Percentiles rank a stretch among this genome's conserved stretches.
These are phyloP conservation scores for Taxillus chinensis DNA, from an alignment of 164 flowering plant genomes.

Conservation along the genomic window DNA sequence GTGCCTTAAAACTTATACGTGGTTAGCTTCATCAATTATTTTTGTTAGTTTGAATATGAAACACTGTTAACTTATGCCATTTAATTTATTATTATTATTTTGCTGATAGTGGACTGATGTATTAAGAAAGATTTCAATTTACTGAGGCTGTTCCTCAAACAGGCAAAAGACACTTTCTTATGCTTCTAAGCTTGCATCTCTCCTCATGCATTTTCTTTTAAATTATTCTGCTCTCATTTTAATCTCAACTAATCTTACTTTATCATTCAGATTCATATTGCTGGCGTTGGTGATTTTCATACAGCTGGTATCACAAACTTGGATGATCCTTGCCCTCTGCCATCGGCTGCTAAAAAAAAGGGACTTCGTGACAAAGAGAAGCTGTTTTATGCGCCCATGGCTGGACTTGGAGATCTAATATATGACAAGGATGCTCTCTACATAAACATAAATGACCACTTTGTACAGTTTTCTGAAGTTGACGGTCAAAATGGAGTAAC, in stretches of 20 bases:
- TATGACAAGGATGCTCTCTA: slow-evolving; percentile 98
- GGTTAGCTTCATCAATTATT: too few species aligned
- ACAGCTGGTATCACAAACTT: slow-evolving; percentile 57
- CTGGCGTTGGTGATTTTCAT: slow-evolving; percentile 88
- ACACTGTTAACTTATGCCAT: too few species aligned
- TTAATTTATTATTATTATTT: too few species aligned
- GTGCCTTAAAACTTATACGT: too few species aligned
- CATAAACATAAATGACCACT: slow-evolving; percentile 76
- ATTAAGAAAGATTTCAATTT: too few species aligned
- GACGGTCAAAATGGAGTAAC: slow-evolving; percentile 35
- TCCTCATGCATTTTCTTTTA: too few species aligned
- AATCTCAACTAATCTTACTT: neutral
- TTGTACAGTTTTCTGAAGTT: slow-evolving; percentile 71
- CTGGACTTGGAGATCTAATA: slow-evolving; percentile 91
- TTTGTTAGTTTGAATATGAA: too few species aligned
- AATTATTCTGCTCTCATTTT: neutral
- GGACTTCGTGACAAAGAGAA: slow-evolving; percentile 91
- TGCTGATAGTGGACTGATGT: too few species aligned
- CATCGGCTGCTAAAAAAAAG: slow-evolving; percentile 93
- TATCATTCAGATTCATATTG: slow-evolving; percentile 73
- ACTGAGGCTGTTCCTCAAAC: too few species aligned
- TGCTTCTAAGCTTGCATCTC: too few species aligned
- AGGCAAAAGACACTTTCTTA: too few species aligned
- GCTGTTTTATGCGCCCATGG: slow-evolving; percentile 95
- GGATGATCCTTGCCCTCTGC: slow-evolving; percentile 94